Evolutionary conservation across 176 grass and related monocot genomes (phyloP), one percentile per base, ranked within the genome.

Genomic region (Hsuehochloa calcarea): DNA sequence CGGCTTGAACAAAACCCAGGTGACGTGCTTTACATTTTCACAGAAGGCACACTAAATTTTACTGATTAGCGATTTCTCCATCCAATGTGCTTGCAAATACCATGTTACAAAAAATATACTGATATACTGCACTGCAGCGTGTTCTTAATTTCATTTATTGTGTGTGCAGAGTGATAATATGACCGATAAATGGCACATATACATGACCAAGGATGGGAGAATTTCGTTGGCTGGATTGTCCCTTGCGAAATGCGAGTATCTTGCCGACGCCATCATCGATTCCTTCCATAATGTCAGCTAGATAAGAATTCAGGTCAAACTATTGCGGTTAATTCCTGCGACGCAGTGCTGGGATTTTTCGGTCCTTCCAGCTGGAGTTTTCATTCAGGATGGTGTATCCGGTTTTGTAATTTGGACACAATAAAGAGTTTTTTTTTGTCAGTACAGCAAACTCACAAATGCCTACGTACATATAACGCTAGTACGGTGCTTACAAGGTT

Each of bases 191-290:
- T 95, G 96, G 91, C 96, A 95, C 51, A 7, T 98, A n/a, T 95
- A 98, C 74, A 93, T 98, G 96, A 98, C 96, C 31, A 98, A 98
- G 89, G 96, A 98, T 74, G 91, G 96, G 59, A 73, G 96, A 50
- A 98, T 98, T 82, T 98, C 96, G 3, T 85, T 98, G 73, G 96
- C 93, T 13, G 93, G 96, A 37, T 51, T 98, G 15, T 94, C 92
- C 62, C 60, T 96, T 20, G 85, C 93, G 4, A 98, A 95, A 19
- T 98, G 96, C 9, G 91, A 98, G 16, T 95, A 98, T 79, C 96
- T 98, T 20, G 91, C 91, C 0, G 96, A 98, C 10, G 96, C 93
- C 68, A 95, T 98, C 80, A 89, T 95, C 9, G 96, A 98, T 86
- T 98, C 96, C 61, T 95, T 87, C 85, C 90, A 95, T 45, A 95